Evolutionary conservation across 2,329 filamentous ascomycete species (phyloP).

Genomic region (Didymella exigua): DNA sequence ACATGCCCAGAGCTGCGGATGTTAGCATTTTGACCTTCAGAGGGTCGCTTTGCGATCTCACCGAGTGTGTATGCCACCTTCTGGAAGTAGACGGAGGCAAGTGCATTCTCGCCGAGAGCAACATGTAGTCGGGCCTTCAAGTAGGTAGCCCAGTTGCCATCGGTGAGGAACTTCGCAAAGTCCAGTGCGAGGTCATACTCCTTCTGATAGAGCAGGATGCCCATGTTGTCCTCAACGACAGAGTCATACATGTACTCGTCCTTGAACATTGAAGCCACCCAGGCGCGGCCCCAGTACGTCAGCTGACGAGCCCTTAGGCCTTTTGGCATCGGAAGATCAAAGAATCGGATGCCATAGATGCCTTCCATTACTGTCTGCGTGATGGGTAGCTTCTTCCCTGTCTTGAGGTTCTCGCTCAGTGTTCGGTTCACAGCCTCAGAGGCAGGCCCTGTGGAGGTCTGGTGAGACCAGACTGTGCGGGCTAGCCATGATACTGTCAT

Average conservation of each 20-base stretch:
- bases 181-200: conserved; percentile 61
- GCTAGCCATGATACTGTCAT: conserved; percentile 45
- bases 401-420: conserved; percentile 33
- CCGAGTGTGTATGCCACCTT: conserved; percentile 83
- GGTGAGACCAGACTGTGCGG: conserved; percentile 42
- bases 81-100: conserved; percentile 77
- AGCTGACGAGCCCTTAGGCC: conserved; percentile 40
- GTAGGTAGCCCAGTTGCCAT: conserved; percentile 69
- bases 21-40: conserved; percentile 23
- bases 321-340: conserved; percentile 37
- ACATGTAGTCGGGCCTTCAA: conserved; percentile 82
- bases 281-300: conserved; percentile 55
- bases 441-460: conserved; percentile 34
- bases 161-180: conserved; percentile 69
- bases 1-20: conserved; percentile 39
- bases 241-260: conserved; percentile 41
- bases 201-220: conserved; percentile 51
- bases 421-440: conserved; percentile 33
- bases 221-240: conserved; percentile 51
- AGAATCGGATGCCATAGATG: conserved; percentile 40
- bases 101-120: conserved; percentile 72
- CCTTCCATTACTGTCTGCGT: conserved; percentile 47
- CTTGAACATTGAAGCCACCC: conserved; percentile 50
- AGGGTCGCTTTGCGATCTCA: conserved; percentile 52
- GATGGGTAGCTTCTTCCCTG: conserved; percentile 37